Conservation (phyloP, 2,329 filamentous ascomycete genomes). For the Chaetoscypha palmicola region DNA sequence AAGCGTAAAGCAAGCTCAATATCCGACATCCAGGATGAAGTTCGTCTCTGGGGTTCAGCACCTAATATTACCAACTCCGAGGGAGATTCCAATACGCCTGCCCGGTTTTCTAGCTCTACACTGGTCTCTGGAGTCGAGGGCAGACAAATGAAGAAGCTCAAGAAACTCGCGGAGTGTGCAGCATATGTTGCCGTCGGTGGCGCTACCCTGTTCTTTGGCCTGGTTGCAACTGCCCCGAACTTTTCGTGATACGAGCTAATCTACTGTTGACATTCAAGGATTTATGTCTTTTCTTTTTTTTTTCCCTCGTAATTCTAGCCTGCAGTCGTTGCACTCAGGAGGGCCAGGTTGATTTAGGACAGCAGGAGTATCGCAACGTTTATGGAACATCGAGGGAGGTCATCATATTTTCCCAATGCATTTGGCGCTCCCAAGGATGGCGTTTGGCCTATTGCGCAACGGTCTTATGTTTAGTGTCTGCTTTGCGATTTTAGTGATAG, state of each 20-base stretch:
- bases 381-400: slow-evolving; percentile 11
- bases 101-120: no score
- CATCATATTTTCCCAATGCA: slow-evolving; percentile 15
- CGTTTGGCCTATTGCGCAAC: no score
- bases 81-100: neutral
- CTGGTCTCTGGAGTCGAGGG: no score
- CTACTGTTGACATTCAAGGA: neutral
- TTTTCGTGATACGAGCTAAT: slow-evolving; percentile 18
- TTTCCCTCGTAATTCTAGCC: neutral
- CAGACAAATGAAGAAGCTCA: slow-evolving; percentile 27
- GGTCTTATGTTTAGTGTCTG: no score
- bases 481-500: no score
- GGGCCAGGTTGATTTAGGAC: neutral
- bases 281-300: neutral
- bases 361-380: slow-evolving; percentile 11
- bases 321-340: neutral
- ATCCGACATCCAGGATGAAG: slow-evolving; percentile 24
- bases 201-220: slow-evolving; percentile 31
- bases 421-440: slow-evolving; percentile 19
- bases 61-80: neutral
- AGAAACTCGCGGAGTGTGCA: slow-evolving; percentile 23
- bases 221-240: slow-evolving; percentile 34
- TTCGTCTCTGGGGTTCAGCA: slow-evolving; percentile 20
- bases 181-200: slow-evolving; percentile 32
- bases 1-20: slow-evolving; percentile 30